Conservation (phyloP, 768 basidiomycete species). For the Phanerochaete carnosa region DNA sequence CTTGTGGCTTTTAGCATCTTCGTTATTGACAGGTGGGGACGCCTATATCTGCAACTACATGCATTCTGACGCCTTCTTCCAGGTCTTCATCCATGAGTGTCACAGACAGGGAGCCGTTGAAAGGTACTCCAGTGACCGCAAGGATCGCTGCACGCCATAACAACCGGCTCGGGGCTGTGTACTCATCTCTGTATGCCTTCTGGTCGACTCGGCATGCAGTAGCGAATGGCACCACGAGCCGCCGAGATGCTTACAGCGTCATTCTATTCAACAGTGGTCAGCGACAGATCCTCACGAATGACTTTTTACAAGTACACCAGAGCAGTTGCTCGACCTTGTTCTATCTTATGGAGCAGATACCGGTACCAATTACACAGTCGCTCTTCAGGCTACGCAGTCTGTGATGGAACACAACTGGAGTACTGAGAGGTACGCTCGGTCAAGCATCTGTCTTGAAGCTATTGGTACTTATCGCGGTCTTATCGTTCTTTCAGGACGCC, state of each 20-base stretch:
- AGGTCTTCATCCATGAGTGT: slow-evolving; percentile 51
- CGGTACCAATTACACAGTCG: slow-evolving; percentile 43
- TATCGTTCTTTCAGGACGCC: slow-evolving; percentile 36
- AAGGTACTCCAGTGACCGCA: slow-evolving; percentile 38
- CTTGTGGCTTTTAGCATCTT: slow-evolving; percentile 37
- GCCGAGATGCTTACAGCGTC: slow-evolving; percentile 56
- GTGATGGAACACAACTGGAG: slow-evolving; percentile 49
- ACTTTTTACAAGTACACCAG: slow-evolving; percentile 41
- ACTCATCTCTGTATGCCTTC: slow-evolving; percentile 51
- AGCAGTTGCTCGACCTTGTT: slow-evolving; percentile 38
- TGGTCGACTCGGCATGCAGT: slow-evolving; percentile 51
- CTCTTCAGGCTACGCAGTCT: slow-evolving; percentile 32
- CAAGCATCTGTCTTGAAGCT: not conserved
- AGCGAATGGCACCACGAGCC: slow-evolving; percentile 23
- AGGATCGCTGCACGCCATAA: slow-evolving; percentile 34
- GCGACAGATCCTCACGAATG: slow-evolving; percentile 34
- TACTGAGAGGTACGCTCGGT: slow-evolving; percentile 38
- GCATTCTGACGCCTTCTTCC: not conserved
- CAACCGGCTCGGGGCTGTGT: slow-evolving; percentile 58
- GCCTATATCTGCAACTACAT: too few relatives aligned
- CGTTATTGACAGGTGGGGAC: slow-evolving; percentile 43
- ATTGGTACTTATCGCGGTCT: not conserved
- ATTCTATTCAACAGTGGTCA: slow-evolving; percentile 38
- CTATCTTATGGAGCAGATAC: slow-evolving; percentile 28
- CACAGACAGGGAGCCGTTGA: slow-evolving; percentile 41